These are phyloP conservation scores for Pseudoperonospora humuli DNA, from an alignment of 352 stramenopile genomes.

Conservation along the genomic window DNA sequence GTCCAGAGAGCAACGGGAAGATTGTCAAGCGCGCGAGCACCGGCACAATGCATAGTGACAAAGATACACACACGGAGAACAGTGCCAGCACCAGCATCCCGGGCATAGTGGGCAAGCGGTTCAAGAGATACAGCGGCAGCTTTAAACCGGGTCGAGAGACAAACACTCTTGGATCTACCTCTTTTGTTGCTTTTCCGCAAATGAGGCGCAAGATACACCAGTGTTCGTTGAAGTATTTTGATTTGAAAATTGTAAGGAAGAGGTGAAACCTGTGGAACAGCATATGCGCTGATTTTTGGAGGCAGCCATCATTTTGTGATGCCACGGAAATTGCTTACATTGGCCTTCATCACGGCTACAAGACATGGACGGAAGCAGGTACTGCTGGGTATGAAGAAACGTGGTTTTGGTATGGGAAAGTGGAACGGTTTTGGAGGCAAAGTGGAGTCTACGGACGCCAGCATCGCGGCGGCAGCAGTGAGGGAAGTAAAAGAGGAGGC, in stretches of 20 bases:
- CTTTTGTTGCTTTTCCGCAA: slow-evolving; percentile 6
- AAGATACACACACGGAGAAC: slow-evolving; percentile 43
- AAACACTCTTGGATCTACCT: slow-evolving; percentile 15
- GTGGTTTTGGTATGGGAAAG: slow-evolving; percentile 82
- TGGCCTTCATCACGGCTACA: slow-evolving; percentile 34
- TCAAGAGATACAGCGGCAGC: slow-evolving; percentile 24
- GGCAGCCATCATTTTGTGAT: too few relatives aligned
- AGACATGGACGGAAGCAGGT: slow-evolving; percentile 22
- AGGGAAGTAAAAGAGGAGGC: slow-evolving; percentile 70
- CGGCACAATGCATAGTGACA: slow-evolving; percentile 59
- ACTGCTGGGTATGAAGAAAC: slow-evolving; percentile 85
- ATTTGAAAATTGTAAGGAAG: not conserved
- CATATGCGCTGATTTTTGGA: not conserved
- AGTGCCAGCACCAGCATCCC: slow-evolving; percentile 42
- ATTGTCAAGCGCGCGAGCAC: slow-evolving; percentile 44
- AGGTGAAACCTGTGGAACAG: slow-evolving; percentile 1
- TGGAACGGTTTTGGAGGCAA: slow-evolving; percentile 91
- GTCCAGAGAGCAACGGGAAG: slow-evolving; percentile 45
- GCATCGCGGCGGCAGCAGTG: slow-evolving; percentile 41
- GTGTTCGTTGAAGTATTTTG: slow-evolving; percentile 2
- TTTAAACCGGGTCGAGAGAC: slow-evolving; percentile 12
- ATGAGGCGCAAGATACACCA: slow-evolving; percentile 5
- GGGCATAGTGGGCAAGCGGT: slow-evolving; percentile 30
- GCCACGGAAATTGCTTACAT: slow-evolving; percentile 47
- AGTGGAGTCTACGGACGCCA: slow-evolving; percentile 65